These are phyloP conservation scores for Plantago ovata DNA, from an alignment of 257 asterid genomes.

Conservation along the genomic window DNA sequence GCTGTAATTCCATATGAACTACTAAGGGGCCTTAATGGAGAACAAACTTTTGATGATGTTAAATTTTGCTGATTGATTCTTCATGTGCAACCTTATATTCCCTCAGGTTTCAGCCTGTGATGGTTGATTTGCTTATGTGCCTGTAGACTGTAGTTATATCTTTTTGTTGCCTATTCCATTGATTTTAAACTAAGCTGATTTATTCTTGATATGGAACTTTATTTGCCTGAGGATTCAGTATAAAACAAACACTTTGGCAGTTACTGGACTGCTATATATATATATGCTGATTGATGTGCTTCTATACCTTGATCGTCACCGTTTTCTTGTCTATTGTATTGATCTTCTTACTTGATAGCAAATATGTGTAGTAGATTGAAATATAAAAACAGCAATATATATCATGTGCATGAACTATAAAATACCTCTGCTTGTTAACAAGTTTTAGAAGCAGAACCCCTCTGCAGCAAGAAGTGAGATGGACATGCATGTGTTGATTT, in stretches of 20 bases:
- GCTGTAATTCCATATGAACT: constrained; percentile 5
- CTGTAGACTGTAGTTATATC: not conserved
- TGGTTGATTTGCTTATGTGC: constrained; percentile 1
- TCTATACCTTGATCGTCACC: not conserved
- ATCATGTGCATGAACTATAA: no score
- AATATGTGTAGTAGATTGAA: no score
- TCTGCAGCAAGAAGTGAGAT: no score
- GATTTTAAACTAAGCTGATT: not conserved
- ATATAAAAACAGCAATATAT: no score
- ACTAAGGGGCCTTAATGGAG: constrained; percentile 8
- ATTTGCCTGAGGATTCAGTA: no score
- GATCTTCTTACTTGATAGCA: not conserved
- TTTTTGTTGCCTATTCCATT: not conserved
- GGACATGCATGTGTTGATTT: no score
- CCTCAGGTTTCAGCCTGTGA: constrained; percentile 1
- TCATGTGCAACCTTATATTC: not conserved
- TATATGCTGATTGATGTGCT: constrained; percentile 2
- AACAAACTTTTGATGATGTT: not conserved
- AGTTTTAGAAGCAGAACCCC: no score
- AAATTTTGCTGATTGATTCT: not conserved
- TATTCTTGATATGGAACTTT: no score
- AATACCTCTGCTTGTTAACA: no score
- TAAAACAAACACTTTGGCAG: no score
- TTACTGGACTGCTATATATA: no score
- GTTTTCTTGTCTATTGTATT: not conserved